These are phyloP conservation scores for Botrytis fabae DNA, from an alignment of 2,329 filamentous ascomycete species.

Conservation along the genomic window DNA sequence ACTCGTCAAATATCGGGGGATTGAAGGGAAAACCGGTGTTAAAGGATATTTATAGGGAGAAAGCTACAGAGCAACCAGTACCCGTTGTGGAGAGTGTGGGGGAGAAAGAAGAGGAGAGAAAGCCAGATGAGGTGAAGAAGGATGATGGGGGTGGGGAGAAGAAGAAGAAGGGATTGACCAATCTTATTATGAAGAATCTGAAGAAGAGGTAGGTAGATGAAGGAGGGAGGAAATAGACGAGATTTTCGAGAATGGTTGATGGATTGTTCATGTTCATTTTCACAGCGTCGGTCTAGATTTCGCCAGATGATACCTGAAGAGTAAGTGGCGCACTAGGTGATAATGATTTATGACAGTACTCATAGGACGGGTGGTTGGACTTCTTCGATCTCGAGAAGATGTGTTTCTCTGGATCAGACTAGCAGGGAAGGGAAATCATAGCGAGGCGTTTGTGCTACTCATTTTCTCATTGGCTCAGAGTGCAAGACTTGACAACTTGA, in stretches of 20 bases:
- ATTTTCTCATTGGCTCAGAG: background rate
- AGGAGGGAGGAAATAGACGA: constrained; percentile 3
- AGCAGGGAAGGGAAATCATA: background rate
- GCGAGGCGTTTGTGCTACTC: constrained; percentile 3
- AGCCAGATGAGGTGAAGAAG: constrained; percentile 38
- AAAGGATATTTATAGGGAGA: constrained; percentile 50
- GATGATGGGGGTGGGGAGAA: constrained; percentile 27
- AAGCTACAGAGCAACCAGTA: constrained; percentile 53
- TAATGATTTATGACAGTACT: constrained; percentile 4
- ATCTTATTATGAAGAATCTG: constrained; percentile 22
- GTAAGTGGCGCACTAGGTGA: background rate
- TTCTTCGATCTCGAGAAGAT: background rate
- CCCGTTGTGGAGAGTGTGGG: constrained; percentile 45
- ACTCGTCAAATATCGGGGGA: constrained; percentile 53
- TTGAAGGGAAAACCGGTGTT: constrained; percentile 49
- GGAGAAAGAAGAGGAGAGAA: constrained; percentile 26
- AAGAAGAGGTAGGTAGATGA: constrained; percentile 21
- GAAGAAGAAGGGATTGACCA: constrained; percentile 22
- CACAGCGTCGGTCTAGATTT: background rate
- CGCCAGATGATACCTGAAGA: background rate
- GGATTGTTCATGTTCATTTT: background rate
- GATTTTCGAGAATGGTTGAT: constrained; percentile 1
- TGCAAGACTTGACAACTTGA: background rate
- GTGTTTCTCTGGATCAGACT: background rate
- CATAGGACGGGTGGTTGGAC: background rate